A percentile compares a stretch with the other conserved stretches of the same genome.
Conservation (phyloP, 2,329 filamentous ascomycete species). For the Cladosporium sp. region DNA sequence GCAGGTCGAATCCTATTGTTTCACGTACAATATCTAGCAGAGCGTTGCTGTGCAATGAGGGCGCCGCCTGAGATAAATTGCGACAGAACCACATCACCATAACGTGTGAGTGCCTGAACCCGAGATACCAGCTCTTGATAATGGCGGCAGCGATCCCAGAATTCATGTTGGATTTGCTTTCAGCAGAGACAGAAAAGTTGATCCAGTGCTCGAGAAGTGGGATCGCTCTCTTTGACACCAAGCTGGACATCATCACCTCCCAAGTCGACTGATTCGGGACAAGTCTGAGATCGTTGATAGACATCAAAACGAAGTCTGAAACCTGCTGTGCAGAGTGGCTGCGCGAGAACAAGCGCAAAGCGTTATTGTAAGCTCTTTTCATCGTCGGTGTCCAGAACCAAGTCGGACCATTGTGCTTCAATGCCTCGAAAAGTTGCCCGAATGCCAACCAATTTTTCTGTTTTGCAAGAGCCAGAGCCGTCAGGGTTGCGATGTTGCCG, state of each 20-base stretch:
- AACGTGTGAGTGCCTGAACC: conserved; percentile 24
- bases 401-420: neutral
- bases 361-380: conserved; percentile 18
- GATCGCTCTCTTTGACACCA: conserved; percentile 19
- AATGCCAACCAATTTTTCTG: neutral
- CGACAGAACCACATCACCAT: conserved; percentile 26
- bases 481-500: neutral
- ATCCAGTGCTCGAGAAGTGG: conserved; percentile 25
- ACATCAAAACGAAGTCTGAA: conserved; percentile 23
- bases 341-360: conserved; percentile 17
- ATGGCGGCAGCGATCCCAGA: conserved; percentile 18
- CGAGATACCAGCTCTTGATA: conserved; percentile 24
- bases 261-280: conserved; percentile 21
- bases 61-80: conserved; percentile 14
- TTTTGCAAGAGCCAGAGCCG: conserved; percentile 6
- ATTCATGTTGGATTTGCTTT: conserved; percentile 17
- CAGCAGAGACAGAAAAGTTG: conserved; percentile 15
- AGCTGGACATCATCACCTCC: conserved; percentile 21
- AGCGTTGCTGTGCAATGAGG: conserved; percentile 17
- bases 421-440: neutral
- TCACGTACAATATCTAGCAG: conserved; percentile 21
- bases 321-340: conserved; percentile 21
- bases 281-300: conserved; percentile 22
- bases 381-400: neutral
- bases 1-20: conserved; percentile 26